Base-by-base conservation (phyloP, 805 yeast genomes). In the Candida patagonica region DNA sequence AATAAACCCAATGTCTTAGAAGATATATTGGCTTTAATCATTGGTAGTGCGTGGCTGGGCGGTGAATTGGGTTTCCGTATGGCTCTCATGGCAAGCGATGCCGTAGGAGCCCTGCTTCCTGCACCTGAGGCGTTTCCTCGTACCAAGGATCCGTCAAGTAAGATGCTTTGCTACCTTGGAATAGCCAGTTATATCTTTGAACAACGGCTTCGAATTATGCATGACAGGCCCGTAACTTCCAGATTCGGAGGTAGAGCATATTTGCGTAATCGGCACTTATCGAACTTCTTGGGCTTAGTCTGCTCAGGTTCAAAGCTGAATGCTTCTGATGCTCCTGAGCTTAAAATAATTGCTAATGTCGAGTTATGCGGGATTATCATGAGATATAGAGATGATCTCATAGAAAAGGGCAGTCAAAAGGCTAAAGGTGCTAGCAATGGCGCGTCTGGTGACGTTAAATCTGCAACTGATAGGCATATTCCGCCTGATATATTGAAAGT, bases 21-120 rank as follows among this genome's bases (percentile, higher is more conserved):
- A 13, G 41, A 44, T 10, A 34, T 45, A 1, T 22, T 48, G 24
- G 52, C 45, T 6, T 39, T 48, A 4, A 25, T 35, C 17, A 36
- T 46, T 15, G 48, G 49, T 3, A 50, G 48, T 7, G 52, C 52
- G 3, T 48, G 48, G 50, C 38, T 48, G 4, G 52, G 52, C 5
- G 48, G 44, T 5, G 52, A 48, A 33, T 37, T 47, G 26, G 52
- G 52, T n/a, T 48, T 48, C 40, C 31, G 42, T 4, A 30, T 39
- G 38, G 38, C 44, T 20, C 35, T 44, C 9, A 38, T 37, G 20
- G 50, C 52, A 10, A 44, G 46, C 31, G 44, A 44, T 9, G 24
- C 42, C 10, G 35, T 44, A 7, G 51, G 46, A 2, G 35, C 37
- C 2, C 37, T 47, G 22, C 34, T 47, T n/a, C 49, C 51, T 3